These are phyloP conservation scores for Abrus pulchellus DNA, from an alignment of 306 rosid species.

Conservation along the genomic window DNA sequence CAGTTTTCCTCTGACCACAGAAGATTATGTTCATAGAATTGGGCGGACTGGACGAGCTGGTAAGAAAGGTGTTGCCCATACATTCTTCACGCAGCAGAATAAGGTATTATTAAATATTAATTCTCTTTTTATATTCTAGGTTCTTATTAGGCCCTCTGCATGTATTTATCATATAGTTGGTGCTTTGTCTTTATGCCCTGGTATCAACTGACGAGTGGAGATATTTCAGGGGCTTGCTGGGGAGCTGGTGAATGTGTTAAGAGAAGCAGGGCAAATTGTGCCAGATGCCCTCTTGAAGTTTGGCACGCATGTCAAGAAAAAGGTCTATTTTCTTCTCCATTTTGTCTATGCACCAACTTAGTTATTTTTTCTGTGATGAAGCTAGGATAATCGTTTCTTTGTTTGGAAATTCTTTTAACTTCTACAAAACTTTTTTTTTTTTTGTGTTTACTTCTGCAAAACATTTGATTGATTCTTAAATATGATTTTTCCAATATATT, in stretches of 20 bases:
- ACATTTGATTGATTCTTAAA: constrained; percentile 32
- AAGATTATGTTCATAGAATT: constrained; percentile 96
- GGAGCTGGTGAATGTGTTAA: constrained; percentile 96
- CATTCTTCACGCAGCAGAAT: constrained; percentile 85
- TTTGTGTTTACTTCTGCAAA: background rate
- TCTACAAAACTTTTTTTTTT: constrained; percentile 6
- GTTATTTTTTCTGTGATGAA: constrained; percentile 11
- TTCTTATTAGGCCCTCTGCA: background rate
- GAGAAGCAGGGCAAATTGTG: constrained; percentile 87
- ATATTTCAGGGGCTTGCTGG: constrained; percentile 91
- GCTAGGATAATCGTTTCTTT: constrained; percentile 19
- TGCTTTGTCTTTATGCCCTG: background rate
- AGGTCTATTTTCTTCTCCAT: constrained; percentile 62
- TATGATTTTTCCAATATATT: constrained; percentile 26
- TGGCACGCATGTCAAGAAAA: constrained; percentile 96
- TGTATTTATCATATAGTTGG: constrained; percentile 16
- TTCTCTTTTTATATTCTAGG: background rate
- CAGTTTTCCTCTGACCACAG: constrained; percentile 93
- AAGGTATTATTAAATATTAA: constrained; percentile 59
- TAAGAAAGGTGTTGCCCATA: constrained; percentile 95
- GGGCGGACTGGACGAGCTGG: constrained; percentile 99
- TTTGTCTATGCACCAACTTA: background rate
- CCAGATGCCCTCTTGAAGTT: constrained; percentile 79
- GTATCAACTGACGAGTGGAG: constrained; percentile 8
- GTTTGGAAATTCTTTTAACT: background rate